Conservation (phyloP, 179 eudicot species). For the Silene noctiflora region DNA sequence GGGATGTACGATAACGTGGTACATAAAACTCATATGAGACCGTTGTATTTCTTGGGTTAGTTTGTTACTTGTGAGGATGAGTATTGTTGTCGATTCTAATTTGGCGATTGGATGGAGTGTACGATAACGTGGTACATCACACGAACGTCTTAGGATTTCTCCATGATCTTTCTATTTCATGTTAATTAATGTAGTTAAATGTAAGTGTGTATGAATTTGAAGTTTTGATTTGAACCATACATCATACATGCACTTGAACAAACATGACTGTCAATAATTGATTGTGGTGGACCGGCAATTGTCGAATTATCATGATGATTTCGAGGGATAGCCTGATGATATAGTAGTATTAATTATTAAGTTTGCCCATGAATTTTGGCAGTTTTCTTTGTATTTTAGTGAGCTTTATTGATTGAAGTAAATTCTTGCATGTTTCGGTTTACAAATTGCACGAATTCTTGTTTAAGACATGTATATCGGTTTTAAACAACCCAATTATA, state of each 20-base stretch:
- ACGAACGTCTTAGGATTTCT: too few species aligned
- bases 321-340: too few species aligned
- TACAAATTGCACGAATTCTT: neutral
- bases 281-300: slow-evolving; percentile 8
- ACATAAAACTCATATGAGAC: too few species aligned
- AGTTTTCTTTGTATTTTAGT: neutral
- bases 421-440: slow-evolving; percentile 4
- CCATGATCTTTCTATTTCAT: too few species aligned
- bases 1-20: neutral
- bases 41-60: too few species aligned
- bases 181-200: too few species aligned
- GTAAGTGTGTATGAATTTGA: too few species aligned
- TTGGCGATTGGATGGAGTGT: too few species aligned
- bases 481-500: neutral
- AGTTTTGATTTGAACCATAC: neutral
- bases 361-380: neutral
- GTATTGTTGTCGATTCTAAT: too few species aligned
- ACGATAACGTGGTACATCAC: too few species aligned
- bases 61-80: too few species aligned
- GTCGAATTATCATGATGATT: neutral
- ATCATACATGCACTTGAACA: neutral
- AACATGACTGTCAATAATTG: neutral
- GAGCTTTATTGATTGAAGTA: slow-evolving; percentile 2
- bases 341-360: neutral
- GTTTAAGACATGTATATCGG: too few species aligned